These are phyloP conservation scores for Globisporangium nagaii DNA, from an alignment of 352 stramenopile genomes.

Conservation along the genomic window DNA sequence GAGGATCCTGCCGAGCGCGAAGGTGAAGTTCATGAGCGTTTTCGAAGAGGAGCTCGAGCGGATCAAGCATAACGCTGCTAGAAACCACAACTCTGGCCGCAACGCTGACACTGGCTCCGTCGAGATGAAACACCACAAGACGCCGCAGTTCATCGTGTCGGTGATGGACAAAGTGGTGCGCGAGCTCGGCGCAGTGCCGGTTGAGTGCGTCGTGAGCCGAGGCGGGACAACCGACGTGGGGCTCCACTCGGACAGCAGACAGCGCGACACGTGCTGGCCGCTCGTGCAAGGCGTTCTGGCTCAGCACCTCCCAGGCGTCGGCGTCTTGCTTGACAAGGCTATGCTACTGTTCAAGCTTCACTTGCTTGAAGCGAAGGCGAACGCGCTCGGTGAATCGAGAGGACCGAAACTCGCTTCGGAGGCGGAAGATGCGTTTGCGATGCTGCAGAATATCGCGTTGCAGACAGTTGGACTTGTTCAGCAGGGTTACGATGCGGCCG, in stretches of 20 bases:
- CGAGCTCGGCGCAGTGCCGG: neutral
- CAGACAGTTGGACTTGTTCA: neutral
- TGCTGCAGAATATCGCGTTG: conserved; percentile 10
- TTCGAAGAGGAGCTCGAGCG: conserved; percentile 16
- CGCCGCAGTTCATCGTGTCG: conserved; percentile 39
- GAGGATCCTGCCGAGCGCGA: conserved; percentile 12
- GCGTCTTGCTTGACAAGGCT: conserved; percentile 29
- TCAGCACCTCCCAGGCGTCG: conserved; percentile 26
- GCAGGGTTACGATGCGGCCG: conserved; percentile 1
- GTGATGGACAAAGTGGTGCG: conserved; percentile 16
- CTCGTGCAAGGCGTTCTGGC: conserved; percentile 31
- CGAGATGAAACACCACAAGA: conserved; percentile 40
- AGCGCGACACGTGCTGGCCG: conserved; percentile 49
- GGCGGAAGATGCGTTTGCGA: conserved; percentile 11
- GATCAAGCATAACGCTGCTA: no score
- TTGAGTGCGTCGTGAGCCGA: neutral
- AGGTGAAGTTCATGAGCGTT: conserved; percentile 3
- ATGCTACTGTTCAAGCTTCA: conserved; percentile 26
- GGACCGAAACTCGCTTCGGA: conserved; percentile 1
- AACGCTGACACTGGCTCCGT: no score
- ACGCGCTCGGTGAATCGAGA: neutral
- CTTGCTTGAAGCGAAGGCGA: conserved; percentile 1
- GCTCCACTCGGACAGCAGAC: conserved; percentile 33
- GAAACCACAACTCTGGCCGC: no score
- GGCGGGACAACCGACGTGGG: conserved; percentile 51